Evolutionary conservation across 2,329 filamentous ascomycete genomes (phyloP).

Genomic region (Alternaria triticina): DNA sequence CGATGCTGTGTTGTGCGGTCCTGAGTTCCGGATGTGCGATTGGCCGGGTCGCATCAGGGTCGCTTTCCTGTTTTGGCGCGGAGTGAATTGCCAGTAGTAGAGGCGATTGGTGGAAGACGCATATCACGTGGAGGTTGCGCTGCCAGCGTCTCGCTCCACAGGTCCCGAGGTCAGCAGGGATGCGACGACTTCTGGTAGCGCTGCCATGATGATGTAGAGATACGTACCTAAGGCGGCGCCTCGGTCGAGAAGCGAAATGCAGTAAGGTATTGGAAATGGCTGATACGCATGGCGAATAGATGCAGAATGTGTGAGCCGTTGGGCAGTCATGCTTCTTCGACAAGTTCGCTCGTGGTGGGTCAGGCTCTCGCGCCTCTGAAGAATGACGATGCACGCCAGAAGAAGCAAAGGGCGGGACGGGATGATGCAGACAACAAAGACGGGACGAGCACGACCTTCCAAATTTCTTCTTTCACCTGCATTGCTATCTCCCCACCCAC

Average conservation of each 20-base stretch:
- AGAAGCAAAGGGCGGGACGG: conserved; percentile 14
- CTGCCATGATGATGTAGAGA: conserved; percentile 6
- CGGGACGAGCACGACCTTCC: conserved; percentile 14
- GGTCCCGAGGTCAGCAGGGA: conserved; percentile 25
- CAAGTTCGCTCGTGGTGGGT: conserved; percentile 1
- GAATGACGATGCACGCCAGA: conserved; percentile 13
- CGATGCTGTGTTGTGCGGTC: conserved; percentile 9
- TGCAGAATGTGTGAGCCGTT: background rate
- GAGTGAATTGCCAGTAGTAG: conserved; percentile 18
- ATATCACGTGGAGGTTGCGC: conserved; percentile 25
- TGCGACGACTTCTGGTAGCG: conserved; percentile 11
- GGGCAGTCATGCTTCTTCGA: conserved; percentile 15
- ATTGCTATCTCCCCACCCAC: conserved; percentile 16
- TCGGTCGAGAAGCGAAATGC: conserved; percentile 16
- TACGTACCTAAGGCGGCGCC: conserved; percentile 8
- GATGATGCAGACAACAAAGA: conserved; percentile 8
- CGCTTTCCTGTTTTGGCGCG: conserved; percentile 22
- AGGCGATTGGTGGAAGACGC: conserved; percentile 18
- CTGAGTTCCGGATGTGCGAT: conserved; percentile 13
- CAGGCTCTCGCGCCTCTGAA: conserved; percentile 5
- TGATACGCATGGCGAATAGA: conserved; percentile 7
- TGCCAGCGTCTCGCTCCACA: conserved; percentile 15
- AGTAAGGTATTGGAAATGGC: conserved; percentile 16
- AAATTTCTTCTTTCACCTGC: conserved; percentile 8
- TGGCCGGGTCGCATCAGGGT: conserved; percentile 3